Percentiles rank a stretch among this genome's conserved stretches.
Evolutionary conservation across 805 yeast genomes (phyloP).

Genomic region (Metschnikowia borealis): DNA sequence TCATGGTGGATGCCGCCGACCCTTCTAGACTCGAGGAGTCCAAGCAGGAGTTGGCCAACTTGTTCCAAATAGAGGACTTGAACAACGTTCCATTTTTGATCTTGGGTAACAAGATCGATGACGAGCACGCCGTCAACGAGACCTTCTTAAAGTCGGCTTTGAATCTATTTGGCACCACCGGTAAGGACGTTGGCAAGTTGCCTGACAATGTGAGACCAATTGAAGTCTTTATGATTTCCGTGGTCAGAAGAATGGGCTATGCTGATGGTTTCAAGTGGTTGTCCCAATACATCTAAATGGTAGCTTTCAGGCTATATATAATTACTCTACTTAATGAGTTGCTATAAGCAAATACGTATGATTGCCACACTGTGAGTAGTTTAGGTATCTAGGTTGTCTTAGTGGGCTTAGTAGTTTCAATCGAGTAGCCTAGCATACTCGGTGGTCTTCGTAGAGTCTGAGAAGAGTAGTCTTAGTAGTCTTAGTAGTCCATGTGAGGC

Average conservation of each 20-base stretch:
- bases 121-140: constrained; percentile 91
- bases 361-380: not conserved
- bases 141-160: constrained; percentile 88
- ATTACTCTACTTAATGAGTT: not conserved
- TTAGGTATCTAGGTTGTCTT: too few species aligned
- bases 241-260: constrained; percentile 97
- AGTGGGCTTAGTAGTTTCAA: too few species aligned
- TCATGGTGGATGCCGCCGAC: constrained; percentile 95
- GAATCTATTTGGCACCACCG: constrained; percentile 85
- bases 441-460: too few species aligned
- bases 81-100: constrained; percentile 85
- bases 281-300: constrained; percentile 77
- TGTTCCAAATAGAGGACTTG: constrained; percentile 90
- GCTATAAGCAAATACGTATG: not conserved
- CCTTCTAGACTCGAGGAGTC: constrained; percentile 93
- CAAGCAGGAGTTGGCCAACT: constrained; percentile 88
- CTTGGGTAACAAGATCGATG: constrained; percentile 95
- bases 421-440: too few species aligned
- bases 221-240: constrained; percentile 96
- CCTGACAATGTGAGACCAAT: constrained; percentile 81
- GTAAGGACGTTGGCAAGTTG: constrained; percentile 65
- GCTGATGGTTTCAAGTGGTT: constrained; percentile 99
- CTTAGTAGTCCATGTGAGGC: too few species aligned
- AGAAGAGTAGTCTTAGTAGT: too few species aligned
- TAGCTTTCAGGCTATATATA: not conserved